A percentile compares a stretch with the other conserved stretches of the same genome.
Conservation (phyloP, 1,284 basidiomycete genomes). For the Meripilus lineatus region DNA sequence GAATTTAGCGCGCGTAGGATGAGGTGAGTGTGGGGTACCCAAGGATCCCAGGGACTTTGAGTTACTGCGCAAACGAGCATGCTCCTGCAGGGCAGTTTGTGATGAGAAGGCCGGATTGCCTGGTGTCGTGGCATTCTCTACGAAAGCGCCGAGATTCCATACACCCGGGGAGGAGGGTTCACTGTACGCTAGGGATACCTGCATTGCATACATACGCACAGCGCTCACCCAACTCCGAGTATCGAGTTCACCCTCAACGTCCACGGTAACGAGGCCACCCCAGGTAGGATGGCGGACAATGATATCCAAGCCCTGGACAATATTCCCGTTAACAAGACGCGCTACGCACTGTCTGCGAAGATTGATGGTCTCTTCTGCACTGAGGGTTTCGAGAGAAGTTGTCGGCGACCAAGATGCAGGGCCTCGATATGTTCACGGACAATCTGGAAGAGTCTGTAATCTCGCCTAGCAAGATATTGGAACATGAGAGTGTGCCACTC, state of each 20-base stretch:
- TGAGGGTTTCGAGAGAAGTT: slow-evolving; percentile 89
- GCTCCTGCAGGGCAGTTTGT: slow-evolving; percentile 58
- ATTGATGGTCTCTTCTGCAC: slow-evolving; percentile 80
- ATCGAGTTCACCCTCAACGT: slow-evolving; percentile 74
- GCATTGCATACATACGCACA: slow-evolving; percentile 86
- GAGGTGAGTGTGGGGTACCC: slow-evolving; percentile 25
- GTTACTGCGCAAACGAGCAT: slow-evolving; percentile 38
- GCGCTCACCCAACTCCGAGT: slow-evolving; percentile 79
- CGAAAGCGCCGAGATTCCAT: slow-evolving; percentile 20
- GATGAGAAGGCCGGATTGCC: slow-evolving; percentile 57
- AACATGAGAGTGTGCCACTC: slow-evolving; percentile 96
- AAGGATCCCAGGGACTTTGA: slow-evolving; percentile 47
- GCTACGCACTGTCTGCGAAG: slow-evolving; percentile 86
- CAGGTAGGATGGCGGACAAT: slow-evolving; percentile 93
- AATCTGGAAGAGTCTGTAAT: slow-evolving; percentile 86
- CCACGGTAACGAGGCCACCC: slow-evolving; percentile 84
- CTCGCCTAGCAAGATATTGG: slow-evolving; percentile 81
- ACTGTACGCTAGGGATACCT: slow-evolving; percentile 79
- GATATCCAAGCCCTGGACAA: slow-evolving; percentile 89
- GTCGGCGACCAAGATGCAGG: slow-evolving; percentile 84
- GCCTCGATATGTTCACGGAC: slow-evolving; percentile 91
- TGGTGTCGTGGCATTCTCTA: slow-evolving; percentile 37
- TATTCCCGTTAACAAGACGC: slow-evolving; percentile 85
- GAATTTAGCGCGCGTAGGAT: slow-evolving; percentile 60
- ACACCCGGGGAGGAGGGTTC: slow-evolving; percentile 40